Base-by-base conservation (phyloP, 1,284 basidiomycete genomes). In the Peniophora sp. region DNA sequence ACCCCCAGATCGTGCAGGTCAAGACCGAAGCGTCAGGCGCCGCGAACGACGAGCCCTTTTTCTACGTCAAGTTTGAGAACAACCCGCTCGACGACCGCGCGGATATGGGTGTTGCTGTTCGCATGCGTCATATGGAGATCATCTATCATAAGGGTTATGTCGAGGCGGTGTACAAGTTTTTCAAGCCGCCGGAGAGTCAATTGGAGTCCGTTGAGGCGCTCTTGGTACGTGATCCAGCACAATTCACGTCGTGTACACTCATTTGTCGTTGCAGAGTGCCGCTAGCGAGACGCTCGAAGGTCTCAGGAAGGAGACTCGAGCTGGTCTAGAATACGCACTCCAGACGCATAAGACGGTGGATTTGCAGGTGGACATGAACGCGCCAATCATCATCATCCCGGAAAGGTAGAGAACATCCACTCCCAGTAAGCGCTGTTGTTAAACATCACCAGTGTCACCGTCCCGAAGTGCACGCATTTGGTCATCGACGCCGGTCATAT, bases 401-500 rank as follows among this genome's bases (percentile, higher is more conserved):
- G 96, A 99, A 71, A 83, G 92, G 90, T 91, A 62, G n/a, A 54
- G 79, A 63, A 38, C 25, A 23, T 14, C 41, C 3, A n/a, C 27
- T 10, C 50, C 38, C 38, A 49, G 17, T 27, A 17, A 14, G 44
- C 8, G 9, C 17, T 39, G 24, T 48, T 38, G 52, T 47, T 51
- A 11, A 44, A 43, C 39, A 35, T 16, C 2, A 23, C 43, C 53
- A 90, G 89, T 60, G 81, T 98, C 51, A 89, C 84, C 2, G 79
- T 80, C 14, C 78, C 83, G 53, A 71, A 83, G 34, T 89, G 92
- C 67, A 92, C 83, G 59, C 89, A 97, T 64, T 77, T 99, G 46
- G 83, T 99, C 14, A 78, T 99, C 47, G 97, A 99, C 65, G 97
- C 97, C 8, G 97, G 97, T 61, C 96, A 98, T 65, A 97, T 99